phyloP scores from a whole-genome alignment of 257 asterid genomes.

The Solanum chmielewskii region DNA sequence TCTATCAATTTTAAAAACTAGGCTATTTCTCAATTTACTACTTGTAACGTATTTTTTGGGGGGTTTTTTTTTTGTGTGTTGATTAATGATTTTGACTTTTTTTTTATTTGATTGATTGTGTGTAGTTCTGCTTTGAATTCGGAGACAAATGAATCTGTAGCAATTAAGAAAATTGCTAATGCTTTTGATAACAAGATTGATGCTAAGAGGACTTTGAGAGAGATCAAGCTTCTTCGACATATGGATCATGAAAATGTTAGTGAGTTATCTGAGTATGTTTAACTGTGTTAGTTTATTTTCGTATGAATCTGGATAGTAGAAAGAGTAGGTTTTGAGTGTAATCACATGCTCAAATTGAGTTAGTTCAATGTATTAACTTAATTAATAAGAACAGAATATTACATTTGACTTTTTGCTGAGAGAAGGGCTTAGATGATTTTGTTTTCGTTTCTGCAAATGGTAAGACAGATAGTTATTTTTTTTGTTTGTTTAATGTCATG shows the following conservation, averaged over 20 bases:
- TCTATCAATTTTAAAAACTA: not conserved
- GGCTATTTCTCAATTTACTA: not conserved
- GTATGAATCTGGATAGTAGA: not conserved
- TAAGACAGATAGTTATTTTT: not conserved
- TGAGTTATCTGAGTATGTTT: conserved; percentile 1
- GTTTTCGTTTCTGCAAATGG: not conserved
- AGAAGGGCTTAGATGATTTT: not conserved
- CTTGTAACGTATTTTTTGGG: not conserved
- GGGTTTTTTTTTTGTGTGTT: not conserved
- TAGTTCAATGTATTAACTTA: not conserved
- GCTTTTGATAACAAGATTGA: conserved; percentile 92
- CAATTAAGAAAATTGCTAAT: conserved; percentile 89
- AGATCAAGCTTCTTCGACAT: conserved; percentile 97
- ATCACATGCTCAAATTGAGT: not conserved
- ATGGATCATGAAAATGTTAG: conserved; percentile 99
- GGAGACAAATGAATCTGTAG: conserved; percentile 92
- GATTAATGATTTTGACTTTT: not conserved
- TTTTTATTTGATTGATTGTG: not conserved
- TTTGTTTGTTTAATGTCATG: not conserved
- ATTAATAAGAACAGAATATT: not conserved
- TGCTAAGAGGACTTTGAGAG: conserved; percentile 97
- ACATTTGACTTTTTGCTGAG: not conserved
- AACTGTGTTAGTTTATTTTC: not conserved
- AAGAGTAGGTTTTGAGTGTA: not conserved
- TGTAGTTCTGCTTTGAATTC: conserved; percentile 82